Evolutionary conservation across 495 filamentous ascomycete species (phyloP), one percentile per base, ranked within the genome.

Genomic region (Neurospora sp.): DNA sequence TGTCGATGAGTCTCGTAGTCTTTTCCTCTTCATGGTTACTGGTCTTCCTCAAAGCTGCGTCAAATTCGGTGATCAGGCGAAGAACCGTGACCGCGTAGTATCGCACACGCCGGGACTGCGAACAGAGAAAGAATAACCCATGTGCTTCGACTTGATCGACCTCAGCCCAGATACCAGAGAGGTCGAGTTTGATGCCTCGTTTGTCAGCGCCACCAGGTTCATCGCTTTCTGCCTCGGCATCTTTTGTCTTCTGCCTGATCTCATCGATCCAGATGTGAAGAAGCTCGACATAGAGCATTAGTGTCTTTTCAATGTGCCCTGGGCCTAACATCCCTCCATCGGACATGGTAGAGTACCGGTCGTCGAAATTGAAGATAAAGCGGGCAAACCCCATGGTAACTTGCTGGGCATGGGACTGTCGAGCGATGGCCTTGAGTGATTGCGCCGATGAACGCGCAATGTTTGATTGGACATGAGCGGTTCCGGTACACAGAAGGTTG

Each of bases 341-440:
- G 9, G 94, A 97, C 92, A 97, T 97, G 27, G 96, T 98, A 1
- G 94, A 93, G 81, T 98, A 98, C 38, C 93, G 91, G 75, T 95
- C 93, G 81, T 99, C 96, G 78, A 98, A 98, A 71, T 93, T 96
- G 84, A 99, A 98, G 40, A 99, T 98, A 76, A 98, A 99, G 45
- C 94, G 85, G 18, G 94, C 92, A 83, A 98, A 99, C 4, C 96
- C 94, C 78, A 97, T 96, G 3, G 95, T 98, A 31, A 99, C 95
- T 80, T 94, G 93, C 76, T 98, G 94, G 2, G 96, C 95, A 82
- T 97, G 92, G 9, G 90, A 92, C 79, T 99, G 94, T 20, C 93
- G 88, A 9, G 96, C 96, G 77, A 99, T 98, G 1, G 95, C 93
- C 81, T 97, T 98, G 4, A 99, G 82, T 10, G 96, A 97, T 76